These are phyloP conservation scores for Selenicereus undatus DNA, from an alignment of 148 eudicot species.

Conservation along the genomic window DNA sequence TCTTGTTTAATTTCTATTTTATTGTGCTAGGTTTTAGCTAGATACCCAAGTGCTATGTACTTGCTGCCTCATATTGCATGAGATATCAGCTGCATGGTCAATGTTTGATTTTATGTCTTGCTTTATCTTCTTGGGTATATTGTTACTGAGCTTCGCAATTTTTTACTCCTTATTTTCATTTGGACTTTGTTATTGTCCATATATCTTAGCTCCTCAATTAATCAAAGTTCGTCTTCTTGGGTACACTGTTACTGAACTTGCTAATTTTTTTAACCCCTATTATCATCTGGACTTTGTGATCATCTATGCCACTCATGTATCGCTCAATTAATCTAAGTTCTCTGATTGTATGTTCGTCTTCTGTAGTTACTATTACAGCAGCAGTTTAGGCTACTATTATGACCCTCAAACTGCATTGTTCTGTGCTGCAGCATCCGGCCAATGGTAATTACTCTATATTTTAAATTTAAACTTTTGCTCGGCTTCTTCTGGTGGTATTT, in stretches of 20 bases:
- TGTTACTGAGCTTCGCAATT: not conserved
- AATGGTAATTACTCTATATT: constrained; percentile 43
- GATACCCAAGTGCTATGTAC: not conserved
- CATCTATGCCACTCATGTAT: no score
- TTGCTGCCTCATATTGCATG: not conserved
- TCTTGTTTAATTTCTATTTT: not conserved
- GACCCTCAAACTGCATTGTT: constrained; percentile 73
- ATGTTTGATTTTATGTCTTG: not conserved
- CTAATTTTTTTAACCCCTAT: no score
- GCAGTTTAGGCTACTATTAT: constrained; percentile 83
- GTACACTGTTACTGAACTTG: no score
- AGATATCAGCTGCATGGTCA: not conserved
- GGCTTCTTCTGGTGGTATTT: not conserved
- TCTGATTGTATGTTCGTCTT: constrained; percentile 8
- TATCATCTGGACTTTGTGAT: no score
- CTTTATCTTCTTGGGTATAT: not conserved
- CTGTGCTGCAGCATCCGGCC: constrained; percentile 73
- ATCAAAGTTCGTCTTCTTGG: not conserved
- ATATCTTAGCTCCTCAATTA: not conserved
- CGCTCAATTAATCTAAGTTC: not conserved
- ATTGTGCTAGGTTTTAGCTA: not conserved
- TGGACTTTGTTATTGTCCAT: not conserved
- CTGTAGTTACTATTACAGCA: constrained; percentile 91
- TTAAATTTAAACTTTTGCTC: not conserved
- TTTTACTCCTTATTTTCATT: not conserved